Conservation (phyloP, 805 yeast genomes). For the Ogataea ramenticola region DNA sequence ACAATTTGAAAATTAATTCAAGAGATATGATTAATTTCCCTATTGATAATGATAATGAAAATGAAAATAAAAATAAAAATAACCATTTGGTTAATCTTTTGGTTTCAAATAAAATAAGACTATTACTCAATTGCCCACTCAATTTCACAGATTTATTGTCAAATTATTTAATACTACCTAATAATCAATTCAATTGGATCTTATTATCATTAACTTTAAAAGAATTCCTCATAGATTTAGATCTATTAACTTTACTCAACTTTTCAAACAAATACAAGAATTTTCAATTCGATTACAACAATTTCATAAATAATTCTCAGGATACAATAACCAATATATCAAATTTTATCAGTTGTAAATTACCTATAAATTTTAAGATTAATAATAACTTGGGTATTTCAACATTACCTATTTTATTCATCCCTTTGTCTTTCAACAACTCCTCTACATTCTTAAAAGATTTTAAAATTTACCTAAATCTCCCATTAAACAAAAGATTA, state of each 20-base stretch:
- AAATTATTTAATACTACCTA: conserved; percentile 38
- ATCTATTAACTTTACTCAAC: conserved; percentile 15
- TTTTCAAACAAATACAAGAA: no score
- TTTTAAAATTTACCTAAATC: conserved; percentile 20
- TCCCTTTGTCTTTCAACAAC: conserved; percentile 21
- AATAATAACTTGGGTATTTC: conserved; percentile 48
- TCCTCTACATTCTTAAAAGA: conserved; percentile 17
- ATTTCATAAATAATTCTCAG: no score
- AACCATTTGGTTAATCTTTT: conserved; percentile 23
- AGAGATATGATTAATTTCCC: conserved; percentile 3
- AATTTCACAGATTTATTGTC: conserved; percentile 41
- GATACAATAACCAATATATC: no score
- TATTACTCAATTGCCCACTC: conserved; percentile 43
- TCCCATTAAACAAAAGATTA: conserved; percentile 26
- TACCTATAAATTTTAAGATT: conserved; percentile 23
- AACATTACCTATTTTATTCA: conserved; percentile 40
- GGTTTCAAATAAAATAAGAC: conserved; percentile 38
- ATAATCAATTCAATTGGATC: conserved; percentile 34
- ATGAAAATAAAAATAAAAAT: no score
- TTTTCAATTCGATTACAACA: conserved; percentile 17
- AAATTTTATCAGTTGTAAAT: conserved; percentile 13
- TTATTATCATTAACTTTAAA: conserved; percentile 37
- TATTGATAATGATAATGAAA: conserved; percentile 2
- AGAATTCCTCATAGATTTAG: conserved; percentile 31
- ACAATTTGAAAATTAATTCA: conserved; percentile 1